These are phyloP conservation scores for Tardiomyces depauwii DNA, from an alignment of 1,139 yeast genomes.

Conservation along the genomic window DNA sequence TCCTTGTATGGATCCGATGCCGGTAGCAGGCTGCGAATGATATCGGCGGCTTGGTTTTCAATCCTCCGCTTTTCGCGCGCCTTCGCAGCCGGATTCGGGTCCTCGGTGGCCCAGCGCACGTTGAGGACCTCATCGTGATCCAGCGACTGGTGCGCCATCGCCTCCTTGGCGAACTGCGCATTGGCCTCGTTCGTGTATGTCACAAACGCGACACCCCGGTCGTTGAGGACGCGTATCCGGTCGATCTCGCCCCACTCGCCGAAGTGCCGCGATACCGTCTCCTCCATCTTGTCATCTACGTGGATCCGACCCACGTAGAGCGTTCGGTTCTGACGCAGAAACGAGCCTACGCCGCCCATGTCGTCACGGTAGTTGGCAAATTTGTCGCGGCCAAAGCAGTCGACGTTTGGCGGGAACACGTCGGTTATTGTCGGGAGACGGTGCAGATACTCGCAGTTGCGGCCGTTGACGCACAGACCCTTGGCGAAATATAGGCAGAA, in stretches of 20 bases:
- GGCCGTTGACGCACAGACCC: constrained; percentile 77
- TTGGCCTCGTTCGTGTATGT: constrained; percentile 54
- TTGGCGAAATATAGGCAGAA: constrained; percentile 81
- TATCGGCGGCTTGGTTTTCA: background rate
- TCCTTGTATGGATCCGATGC: background rate
- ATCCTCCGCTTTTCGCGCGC: constrained; percentile 10
- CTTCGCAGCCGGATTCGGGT: constrained; percentile 66
- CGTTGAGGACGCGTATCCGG: constrained; percentile 45
- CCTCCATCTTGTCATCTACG: constrained; percentile 31
- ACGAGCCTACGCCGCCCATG: constrained; percentile 92
- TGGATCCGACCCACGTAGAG: constrained; percentile 66
- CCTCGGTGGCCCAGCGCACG: constrained; percentile 85
- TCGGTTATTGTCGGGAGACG: constrained; percentile 52
- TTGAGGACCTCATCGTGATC: constrained; percentile 53
- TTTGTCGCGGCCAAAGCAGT: constrained; percentile 90
- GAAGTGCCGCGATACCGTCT: constrained; percentile 41
- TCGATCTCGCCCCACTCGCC: constrained; percentile 73
- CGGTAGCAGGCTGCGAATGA: background rate
- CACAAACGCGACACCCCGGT: constrained; percentile 69
- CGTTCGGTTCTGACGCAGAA: constrained; percentile 56
- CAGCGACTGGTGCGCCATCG: constrained; percentile 74
- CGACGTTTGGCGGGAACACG: constrained; percentile 49
- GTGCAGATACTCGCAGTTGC: constrained; percentile 65
- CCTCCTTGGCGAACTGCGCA: constrained; percentile 93
- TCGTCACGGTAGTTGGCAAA: constrained; percentile 78